phyloP scores from a whole-genome alignment of 73 alveolate genomes.

The Durusdinium trenchii region DNA sequence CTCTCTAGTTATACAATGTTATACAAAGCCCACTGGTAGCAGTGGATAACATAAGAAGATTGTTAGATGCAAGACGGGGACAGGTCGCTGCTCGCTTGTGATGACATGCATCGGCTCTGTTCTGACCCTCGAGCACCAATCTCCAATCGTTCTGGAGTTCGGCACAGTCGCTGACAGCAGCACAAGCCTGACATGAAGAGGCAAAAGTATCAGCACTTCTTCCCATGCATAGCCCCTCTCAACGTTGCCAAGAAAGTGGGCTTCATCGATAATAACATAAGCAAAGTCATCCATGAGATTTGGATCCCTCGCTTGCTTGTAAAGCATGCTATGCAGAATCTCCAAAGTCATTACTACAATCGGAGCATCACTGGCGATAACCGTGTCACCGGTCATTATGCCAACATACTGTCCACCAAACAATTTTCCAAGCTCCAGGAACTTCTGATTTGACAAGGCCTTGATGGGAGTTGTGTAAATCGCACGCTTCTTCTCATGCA shows the following conservation, averaged over 20 bases:
- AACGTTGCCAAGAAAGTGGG: slow-evolving; percentile 99
- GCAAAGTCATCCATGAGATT: slow-evolving; percentile 38
- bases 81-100: slow-evolving; percentile 39
- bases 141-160: slow-evolving; percentile 99
- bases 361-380: slow-evolving; percentile 71
- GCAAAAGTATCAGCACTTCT: slow-evolving; percentile 99
- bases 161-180: slow-evolving; percentile 99
- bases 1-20: too few species aligned
- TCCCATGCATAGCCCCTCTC: slow-evolving; percentile 99
- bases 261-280: slow-evolving; percentile 68
- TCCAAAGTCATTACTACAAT: slow-evolving; percentile 57
- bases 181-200: slow-evolving; percentile 98
- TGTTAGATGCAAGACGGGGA: neutral
- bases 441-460: slow-evolving; percentile 99
- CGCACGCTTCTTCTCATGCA: slow-evolving; percentile 98
- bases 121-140: slow-evolving; percentile 98
- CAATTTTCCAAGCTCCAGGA: slow-evolving; percentile 75
- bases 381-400: slow-evolving; percentile 79
- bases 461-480: slow-evolving; percentile 99
- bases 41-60: too few species aligned
- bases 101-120: slow-evolving; percentile 21
- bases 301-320: slow-evolving; percentile 67
- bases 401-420: slow-evolving; percentile 69
- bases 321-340: slow-evolving; percentile 59
- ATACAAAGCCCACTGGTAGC: too few species aligned